Conservation (phyloP, 2,329 filamentous ascomycete genomes). For the Diaporthe helianthi region DNA sequence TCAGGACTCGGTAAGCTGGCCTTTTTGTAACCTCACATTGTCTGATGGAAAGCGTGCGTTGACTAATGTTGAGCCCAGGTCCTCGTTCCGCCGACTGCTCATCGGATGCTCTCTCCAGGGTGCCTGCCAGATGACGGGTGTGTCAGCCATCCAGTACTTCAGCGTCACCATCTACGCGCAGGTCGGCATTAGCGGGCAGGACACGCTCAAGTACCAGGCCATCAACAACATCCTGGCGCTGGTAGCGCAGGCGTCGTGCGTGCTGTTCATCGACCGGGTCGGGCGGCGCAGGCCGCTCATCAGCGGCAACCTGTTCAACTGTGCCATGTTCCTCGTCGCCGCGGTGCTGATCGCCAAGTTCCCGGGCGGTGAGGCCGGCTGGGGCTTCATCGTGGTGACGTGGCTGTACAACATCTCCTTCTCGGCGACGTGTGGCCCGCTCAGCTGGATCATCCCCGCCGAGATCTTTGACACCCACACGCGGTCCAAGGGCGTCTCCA, state of each 20-base stretch:
- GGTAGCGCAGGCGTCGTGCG: conserved; percentile 71
- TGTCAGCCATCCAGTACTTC: conserved; percentile 78
- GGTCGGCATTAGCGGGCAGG: conserved; percentile 70
- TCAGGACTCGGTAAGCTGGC: conserved; percentile 58
- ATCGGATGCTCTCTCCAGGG: conserved; percentile 74
- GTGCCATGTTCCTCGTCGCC: conserved; percentile 75
- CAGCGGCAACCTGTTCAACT: conserved; percentile 73
- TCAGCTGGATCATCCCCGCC: conserved; percentile 67
- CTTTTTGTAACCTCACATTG: neutral
- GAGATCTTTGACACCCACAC: conserved; percentile 83
- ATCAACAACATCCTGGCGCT: conserved; percentile 77
- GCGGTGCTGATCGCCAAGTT: conserved; percentile 53
- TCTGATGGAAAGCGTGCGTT: neutral
- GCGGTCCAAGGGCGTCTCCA: conserved; percentile 75
- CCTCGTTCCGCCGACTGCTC: conserved; percentile 75
- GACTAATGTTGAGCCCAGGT: conserved; percentile 42
- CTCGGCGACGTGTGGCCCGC: conserved; percentile 72
- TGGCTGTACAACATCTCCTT: conserved; percentile 86
- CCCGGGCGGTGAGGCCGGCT: conserved; percentile 61
- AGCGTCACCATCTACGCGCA: conserved; percentile 70
- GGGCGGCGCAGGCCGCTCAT: conserved; percentile 79
- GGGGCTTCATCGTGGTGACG: conserved; percentile 78
- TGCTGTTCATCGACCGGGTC: conserved; percentile 71
- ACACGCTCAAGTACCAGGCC: conserved; percentile 77
- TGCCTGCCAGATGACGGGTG: conserved; percentile 78